These are phyloP conservation scores for Arthrocladium fulminans DNA, from an alignment of 2,329 filamentous ascomycete species.

Conservation along the genomic window DNA sequence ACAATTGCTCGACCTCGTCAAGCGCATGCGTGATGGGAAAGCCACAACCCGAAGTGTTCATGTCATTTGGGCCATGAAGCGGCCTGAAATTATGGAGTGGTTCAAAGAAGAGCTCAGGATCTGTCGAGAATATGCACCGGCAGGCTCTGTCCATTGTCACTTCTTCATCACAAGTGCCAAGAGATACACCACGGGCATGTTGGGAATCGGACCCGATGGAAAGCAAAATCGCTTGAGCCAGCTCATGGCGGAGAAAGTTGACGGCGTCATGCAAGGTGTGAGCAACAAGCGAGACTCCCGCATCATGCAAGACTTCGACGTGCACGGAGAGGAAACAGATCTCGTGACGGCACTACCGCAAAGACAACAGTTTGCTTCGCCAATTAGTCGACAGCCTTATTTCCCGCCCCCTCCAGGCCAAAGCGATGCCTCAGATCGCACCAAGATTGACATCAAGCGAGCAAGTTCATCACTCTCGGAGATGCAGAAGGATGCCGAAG, in stretches of 20 bases:
- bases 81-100: conserved; percentile 92
- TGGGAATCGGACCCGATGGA: conserved; percentile 59
- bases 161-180: conserved; percentile 85
- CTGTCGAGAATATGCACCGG: conserved; percentile 79
- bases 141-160: conserved; percentile 81
- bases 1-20: conserved; percentile 86
- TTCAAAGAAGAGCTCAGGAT: conserved; percentile 91
- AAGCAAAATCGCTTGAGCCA: conserved; percentile 57
- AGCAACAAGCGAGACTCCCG: conserved; percentile 50
- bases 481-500: conserved; percentile 7
- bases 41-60: conserved; percentile 84
- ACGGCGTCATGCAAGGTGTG: conserved; percentile 4
- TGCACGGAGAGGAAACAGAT: conserved; percentile 76
- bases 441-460: not conserved
- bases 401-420: conserved; percentile 9
- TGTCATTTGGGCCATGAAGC: conserved; percentile 88
- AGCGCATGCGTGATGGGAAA: conserved; percentile 89
- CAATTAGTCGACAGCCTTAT: conserved; percentile 5
- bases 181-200: conserved; percentile 41
- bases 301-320: conserved; percentile 50
- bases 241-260: conserved; percentile 26
- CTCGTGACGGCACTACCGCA: conserved; percentile 71
- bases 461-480: conserved; percentile 4
- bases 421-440: not conserved
- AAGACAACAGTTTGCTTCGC: conserved; percentile 17